Evolutionary conservation across 148 eudicot genomes (phyloP).

Genomic region (Silene conica): DNA sequence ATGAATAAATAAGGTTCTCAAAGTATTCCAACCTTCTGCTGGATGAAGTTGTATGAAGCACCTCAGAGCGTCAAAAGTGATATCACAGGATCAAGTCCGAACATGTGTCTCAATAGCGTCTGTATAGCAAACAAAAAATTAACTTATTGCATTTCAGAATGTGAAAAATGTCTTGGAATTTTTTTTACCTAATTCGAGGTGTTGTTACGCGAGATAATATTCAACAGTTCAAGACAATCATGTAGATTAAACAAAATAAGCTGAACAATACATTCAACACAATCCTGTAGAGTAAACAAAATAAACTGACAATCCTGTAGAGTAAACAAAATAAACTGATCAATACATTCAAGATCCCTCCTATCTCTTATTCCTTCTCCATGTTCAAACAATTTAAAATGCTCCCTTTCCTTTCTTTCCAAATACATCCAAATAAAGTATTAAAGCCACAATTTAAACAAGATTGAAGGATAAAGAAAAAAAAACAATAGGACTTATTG

Average conservation of each 20-base stretch:
- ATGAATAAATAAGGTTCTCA: background rate
- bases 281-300: too few relatives aligned
- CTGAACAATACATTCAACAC: too few relatives aligned
- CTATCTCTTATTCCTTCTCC: background rate
- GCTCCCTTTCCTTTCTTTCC: background rate
- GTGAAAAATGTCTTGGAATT: conserved; percentile 13
- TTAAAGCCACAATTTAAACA: background rate
- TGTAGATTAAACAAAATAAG: conserved; percentile 33
- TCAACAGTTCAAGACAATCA: conserved; percentile 93
- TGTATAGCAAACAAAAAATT: conserved; percentile 28
- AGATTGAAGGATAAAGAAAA: background rate
- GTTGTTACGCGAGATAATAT: conserved; percentile 76
- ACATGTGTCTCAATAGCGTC: conserved; percentile 88
- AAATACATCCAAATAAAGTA: background rate
- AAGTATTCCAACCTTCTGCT: conserved; percentile 76
- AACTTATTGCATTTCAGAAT: conserved; percentile 6
- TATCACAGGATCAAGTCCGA: conserved; percentile 83
- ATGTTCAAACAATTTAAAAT: background rate
- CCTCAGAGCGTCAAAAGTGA: conserved; percentile 84
- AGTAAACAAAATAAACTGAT: too few relatives aligned
- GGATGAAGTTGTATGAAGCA: conserved; percentile 70
- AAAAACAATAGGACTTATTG: background rate
- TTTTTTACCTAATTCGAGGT: conserved; percentile 82
- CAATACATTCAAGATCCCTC: background rate
- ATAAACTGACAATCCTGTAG: too few relatives aligned